Percentiles rank a stretch among this genome's conserved stretches.
Evolutionary conservation across 495 filamentous ascomycete genomes (phyloP).

Genomic region (Hypoxylon crocopeplum): DNA sequence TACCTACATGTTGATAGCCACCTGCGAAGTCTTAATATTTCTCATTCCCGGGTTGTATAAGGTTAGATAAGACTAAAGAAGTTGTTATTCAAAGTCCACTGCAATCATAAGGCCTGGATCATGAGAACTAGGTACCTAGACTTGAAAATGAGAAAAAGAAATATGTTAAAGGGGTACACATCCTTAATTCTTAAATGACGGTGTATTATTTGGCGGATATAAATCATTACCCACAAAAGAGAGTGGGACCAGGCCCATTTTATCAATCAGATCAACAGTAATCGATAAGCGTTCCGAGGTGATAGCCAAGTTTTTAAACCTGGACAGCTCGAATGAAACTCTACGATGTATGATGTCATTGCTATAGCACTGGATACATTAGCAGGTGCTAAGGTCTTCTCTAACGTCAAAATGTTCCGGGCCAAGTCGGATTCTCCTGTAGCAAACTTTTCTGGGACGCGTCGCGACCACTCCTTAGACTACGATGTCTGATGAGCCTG

Average conservation of each 20-base stretch:
- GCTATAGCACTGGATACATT: not conserved
- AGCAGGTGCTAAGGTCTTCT: constrained; percentile 1
- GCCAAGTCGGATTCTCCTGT: constrained; percentile 10
- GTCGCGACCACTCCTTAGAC: not conserved
- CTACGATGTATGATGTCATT: constrained; percentile 25
- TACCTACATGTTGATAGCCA: no score
- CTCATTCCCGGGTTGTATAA: no score
- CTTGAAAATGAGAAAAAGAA: no score
- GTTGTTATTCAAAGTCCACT: no score
- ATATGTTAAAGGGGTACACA: no score
- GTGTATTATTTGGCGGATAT: not conserved
- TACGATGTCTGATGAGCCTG: constrained; percentile 34
- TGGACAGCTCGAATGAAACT: constrained; percentile 2
- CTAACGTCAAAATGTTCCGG: constrained; percentile 17
- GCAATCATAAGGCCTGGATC: no score
- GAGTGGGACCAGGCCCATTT: not conserved
- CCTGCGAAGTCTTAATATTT: no score
- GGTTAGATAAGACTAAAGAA: no score
- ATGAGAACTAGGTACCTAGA: no score
- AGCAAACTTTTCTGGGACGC: constrained; percentile 8
- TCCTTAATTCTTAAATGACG: no score
- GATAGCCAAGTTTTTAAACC: constrained; percentile 26
- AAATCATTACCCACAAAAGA: not conserved
- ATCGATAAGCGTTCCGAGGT: constrained; percentile 4
- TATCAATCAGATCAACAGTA: not conserved